Conservation (phyloP, 257 asterid genomes). For the Handroanthus guayacan region DNA sequence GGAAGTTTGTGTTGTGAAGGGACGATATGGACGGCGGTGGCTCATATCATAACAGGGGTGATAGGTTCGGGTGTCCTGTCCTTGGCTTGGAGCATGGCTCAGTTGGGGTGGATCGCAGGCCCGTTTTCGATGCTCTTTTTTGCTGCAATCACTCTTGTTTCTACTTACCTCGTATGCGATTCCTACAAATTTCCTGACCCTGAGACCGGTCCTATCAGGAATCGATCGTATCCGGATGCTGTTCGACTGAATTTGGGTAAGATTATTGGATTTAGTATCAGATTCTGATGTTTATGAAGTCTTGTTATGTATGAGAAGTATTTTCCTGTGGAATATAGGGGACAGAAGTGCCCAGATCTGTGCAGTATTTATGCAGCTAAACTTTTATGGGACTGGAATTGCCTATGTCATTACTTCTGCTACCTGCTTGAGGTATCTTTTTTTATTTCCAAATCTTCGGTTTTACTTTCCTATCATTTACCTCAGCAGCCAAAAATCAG, state of each 20-base stretch:
- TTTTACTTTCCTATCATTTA: too few relatives aligned
- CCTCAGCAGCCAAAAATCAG: too few relatives aligned
- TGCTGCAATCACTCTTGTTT: conserved; percentile 51
- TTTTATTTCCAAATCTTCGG: too few relatives aligned
- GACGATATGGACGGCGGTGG: conserved; percentile 73
- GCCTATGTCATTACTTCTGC: conserved; percentile 75
- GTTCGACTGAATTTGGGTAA: conserved; percentile 63
- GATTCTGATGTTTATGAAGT: neutral
- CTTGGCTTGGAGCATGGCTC: conserved; percentile 76
- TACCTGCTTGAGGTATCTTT: conserved; percentile 57
- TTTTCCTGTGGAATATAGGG: conserved; percentile 43
- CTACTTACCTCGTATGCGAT: conserved; percentile 58
- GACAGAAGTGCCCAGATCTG: conserved; percentile 56
- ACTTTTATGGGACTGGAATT: conserved; percentile 57
- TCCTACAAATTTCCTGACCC: conserved; percentile 66
- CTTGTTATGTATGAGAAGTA: neutral
- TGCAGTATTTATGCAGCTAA: conserved; percentile 53
- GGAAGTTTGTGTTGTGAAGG: conserved; percentile 43
- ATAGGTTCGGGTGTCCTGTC: conserved; percentile 85
- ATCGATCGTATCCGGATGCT: conserved; percentile 60
- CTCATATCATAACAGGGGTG: conserved; percentile 78
- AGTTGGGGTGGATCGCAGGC: conserved; percentile 83
- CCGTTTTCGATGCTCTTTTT: conserved; percentile 62
- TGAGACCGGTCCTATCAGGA: conserved; percentile 47
- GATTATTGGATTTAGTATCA: neutral